phyloP scores from a whole-genome alignment of 768 basidiomycete species.

The Tricholoma bakamatsutake region DNA sequence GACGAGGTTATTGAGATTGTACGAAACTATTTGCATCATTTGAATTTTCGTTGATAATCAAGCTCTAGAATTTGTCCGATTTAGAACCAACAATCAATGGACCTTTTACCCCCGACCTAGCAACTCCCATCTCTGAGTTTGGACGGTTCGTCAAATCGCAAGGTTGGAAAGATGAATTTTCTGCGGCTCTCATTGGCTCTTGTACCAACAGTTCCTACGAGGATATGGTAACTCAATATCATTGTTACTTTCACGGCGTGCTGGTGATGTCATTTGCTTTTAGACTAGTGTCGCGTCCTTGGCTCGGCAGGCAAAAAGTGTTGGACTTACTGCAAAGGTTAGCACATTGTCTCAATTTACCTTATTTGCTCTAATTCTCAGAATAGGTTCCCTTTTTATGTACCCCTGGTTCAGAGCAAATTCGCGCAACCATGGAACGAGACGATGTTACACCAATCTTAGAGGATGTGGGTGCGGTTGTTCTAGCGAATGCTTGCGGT shows the following conservation, averaged over 20 bases:
- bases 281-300: slow-evolving; percentile 91
- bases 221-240: slow-evolving; percentile 61
- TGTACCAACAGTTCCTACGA: slow-evolving; percentile 99
- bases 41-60: slow-evolving; percentile 1
- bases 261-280: slow-evolving; percentile 5
- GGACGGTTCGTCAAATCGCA: slow-evolving; percentile 72
- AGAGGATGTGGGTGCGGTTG: slow-evolving; percentile 87
- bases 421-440: slow-evolving; percentile 95
- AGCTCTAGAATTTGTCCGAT: slow-evolving; percentile 70
- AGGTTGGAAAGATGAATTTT: slow-evolving; percentile 91
- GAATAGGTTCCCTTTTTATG: slow-evolving; percentile 75
- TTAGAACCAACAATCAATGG: slow-evolving; percentile 94
- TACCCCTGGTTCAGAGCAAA: slow-evolving; percentile 92
- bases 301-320: slow-evolving; percentile 81
- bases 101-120: slow-evolving; percentile 95
- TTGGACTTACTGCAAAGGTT: slow-evolving; percentile 74
- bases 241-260: background rate
- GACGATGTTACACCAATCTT: slow-evolving; percentile 80
- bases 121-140: slow-evolving; percentile 91
- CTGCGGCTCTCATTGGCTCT: slow-evolving; percentile 92
- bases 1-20: slow-evolving; percentile 95
- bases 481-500: slow-evolving; percentile 96
- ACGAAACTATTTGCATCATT: slow-evolving; percentile 20
- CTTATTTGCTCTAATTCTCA: slow-evolving; percentile 5
- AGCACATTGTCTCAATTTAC: slow-evolving; percentile 4